Percentiles rank a stretch among this genome's conserved stretches.
phyloP scores from a whole-genome alignment of 495 filamentous ascomycete species.

The Paragyromitra xinjiangensis region DNA sequence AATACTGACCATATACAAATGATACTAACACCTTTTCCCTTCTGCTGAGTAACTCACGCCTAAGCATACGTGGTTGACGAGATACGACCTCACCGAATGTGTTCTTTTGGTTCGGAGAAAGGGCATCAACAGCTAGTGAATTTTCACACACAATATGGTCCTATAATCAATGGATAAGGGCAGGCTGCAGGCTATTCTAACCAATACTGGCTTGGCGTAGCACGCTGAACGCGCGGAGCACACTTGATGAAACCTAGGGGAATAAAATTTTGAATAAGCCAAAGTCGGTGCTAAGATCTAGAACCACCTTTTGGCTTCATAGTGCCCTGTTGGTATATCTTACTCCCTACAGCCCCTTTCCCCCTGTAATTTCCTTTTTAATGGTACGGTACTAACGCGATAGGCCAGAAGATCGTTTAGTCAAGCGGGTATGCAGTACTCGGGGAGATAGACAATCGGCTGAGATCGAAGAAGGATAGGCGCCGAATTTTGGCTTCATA shows the following conservation, averaged over 20 bases:
- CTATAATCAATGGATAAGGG: slow-evolving; percentile 11
- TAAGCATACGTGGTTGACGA: slow-evolving; percentile 24
- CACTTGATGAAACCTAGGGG: slow-evolving; percentile 8
- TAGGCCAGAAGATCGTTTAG: slow-evolving; percentile 18
- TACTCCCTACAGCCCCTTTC: slow-evolving; percentile 2
- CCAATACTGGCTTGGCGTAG: slow-evolving; percentile 2
- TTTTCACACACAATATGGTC: slow-evolving; percentile 17
- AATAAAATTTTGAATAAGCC: slow-evolving; percentile 3
- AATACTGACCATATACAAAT: slow-evolving; percentile 26
- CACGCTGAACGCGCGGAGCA: not conserved
- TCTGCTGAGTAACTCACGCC: slow-evolving; percentile 9
- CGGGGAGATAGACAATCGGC: slow-evolving; percentile 5
- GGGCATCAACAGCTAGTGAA: not conserved
- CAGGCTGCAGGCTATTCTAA: not conserved
- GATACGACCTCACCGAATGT: slow-evolving; percentile 8
- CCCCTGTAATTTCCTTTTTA: slow-evolving; percentile 31
- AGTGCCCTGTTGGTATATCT: slow-evolving; percentile 15
- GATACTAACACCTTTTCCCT: not conserved
- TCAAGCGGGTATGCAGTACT: slow-evolving; percentile 16
- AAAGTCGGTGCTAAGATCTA: not conserved
- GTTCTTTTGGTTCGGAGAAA: not conserved
- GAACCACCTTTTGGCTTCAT: not conserved
- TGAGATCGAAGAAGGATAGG: slow-evolving; percentile 33
- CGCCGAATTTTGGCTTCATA: slow-evolving; percentile 1
- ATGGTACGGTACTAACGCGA: slow-evolving; percentile 32